These are phyloP conservation scores for Hysterium pulicare DNA, from an alignment of 2,329 filamentous ascomycete genomes.

Conservation along the genomic window DNA sequence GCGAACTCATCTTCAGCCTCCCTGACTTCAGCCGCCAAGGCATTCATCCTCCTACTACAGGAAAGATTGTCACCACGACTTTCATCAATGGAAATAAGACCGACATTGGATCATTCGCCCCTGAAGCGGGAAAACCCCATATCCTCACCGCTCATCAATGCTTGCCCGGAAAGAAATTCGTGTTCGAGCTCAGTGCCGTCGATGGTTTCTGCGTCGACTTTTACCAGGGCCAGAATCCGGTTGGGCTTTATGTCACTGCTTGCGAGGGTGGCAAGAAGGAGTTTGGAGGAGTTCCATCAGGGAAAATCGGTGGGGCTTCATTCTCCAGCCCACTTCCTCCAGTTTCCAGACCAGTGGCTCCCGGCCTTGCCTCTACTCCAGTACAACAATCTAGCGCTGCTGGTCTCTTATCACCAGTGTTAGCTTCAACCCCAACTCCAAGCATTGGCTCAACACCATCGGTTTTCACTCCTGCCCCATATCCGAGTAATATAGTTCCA, in stretches of 20 bases:
- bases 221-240: background rate
- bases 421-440: too few species aligned
- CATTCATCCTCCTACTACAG: background rate
- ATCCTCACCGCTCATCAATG: background rate
- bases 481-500: too few species aligned
- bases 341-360: too few species aligned
- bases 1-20: conserved; percentile 64
- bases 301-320: too few species aligned
- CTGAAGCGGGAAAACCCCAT: background rate
- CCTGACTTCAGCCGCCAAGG: conserved; percentile 34
- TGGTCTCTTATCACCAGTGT: too few species aligned
- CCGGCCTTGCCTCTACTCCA: too few species aligned
- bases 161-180: background rate
- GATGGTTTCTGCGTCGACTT: background rate
- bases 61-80: background rate
- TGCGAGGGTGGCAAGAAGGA: too few species aligned
- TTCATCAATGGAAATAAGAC: background rate
- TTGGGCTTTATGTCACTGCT: background rate
- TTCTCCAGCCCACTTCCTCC: too few species aligned
- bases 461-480: too few species aligned
- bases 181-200: background rate
- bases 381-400: too few species aligned
- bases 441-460: too few species aligned
- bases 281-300: too few species aligned
- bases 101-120: background rate